Evolutionary conservation across 2,329 filamentous ascomycete species (phyloP), one percentile per base, ranked within the genome.

Genomic region (Apiospora koreana): DNA sequence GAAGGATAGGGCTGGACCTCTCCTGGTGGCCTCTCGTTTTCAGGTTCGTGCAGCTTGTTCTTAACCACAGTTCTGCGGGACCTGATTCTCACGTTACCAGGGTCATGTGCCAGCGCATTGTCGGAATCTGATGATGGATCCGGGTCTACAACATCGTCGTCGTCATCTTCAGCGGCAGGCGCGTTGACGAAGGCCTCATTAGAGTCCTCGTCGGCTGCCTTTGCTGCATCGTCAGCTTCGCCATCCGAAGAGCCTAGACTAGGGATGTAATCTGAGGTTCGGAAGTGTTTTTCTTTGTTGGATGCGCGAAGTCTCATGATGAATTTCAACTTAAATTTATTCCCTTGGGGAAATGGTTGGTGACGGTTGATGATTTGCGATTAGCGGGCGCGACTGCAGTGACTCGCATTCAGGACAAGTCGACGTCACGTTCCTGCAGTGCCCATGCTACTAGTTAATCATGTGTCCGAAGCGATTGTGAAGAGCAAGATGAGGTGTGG

Each of bases 1-100:
- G 75, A 75, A 10, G 78, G 78, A 46, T 80, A 80, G 5, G 74
- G 73, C 43, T 75, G 75, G 41, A 79, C 78, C 68, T 78, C 71
- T 67, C 72, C 62, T 6, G 74, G 66, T 10, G 71, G n/a, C 70
- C 50, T 70, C 42, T 62, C 70, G 68, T 28, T 69, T 66, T 65
- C 70, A 45, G 67, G 54, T 69, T 68, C 69, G 69, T 46, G 50
- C 58, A 31, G 28, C 28, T 70, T 69, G 74, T 14, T 58, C 48
- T 62, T 67, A 31, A 70, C 71, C 16, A 38, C 28, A 38, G 45
- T 21, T 35, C 43, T 71, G 71, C 38, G 46, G 68, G 41, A 58
- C 5, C 18, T 58, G 65, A 12, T 68, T 62, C 21, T 66, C 41
- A 21, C 16, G 18, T 35, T 38, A 10, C 46, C 62, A 18, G 62